Percentiles rank a stretch among this genome's conserved stretches.
Evolutionary conservation across 768 basidiomycete species (phyloP).

Genomic region (Suillus lakei): DNA sequence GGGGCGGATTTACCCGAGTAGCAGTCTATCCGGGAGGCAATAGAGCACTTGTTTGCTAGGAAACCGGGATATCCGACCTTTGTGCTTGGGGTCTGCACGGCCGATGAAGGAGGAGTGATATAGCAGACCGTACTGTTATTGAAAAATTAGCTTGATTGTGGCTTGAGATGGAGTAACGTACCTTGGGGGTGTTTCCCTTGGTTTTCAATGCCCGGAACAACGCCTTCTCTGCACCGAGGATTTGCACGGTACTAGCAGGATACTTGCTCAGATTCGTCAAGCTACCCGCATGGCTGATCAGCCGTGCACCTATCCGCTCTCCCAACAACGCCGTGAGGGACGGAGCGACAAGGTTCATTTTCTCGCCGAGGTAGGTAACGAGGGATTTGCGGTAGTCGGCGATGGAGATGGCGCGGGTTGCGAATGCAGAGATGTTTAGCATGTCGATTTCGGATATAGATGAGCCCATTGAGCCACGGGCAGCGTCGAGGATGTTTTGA

Average conservation of each 20-base stretch:
- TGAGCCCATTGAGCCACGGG: conserved; percentile 93
- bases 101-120: conserved; percentile 98
- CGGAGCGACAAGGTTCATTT: conserved; percentile 98
- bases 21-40: conserved; percentile 96
- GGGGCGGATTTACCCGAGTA: conserved; percentile 65
- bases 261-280: conserved; percentile 98
- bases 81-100: conserved; percentile 91
- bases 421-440: conserved; percentile 94
- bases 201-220: conserved; percentile 97
- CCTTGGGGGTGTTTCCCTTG: conserved; percentile 98
- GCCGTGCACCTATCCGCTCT: conserved; percentile 88
- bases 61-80: conserved; percentile 99
- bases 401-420: conserved; percentile 86
- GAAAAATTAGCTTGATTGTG: not conserved
- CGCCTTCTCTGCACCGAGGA: conserved; percentile 97
- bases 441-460: conserved; percentile 91
- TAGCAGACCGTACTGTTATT: conserved; percentile 86
- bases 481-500: conserved; percentile 93
- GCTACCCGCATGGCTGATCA: conserved; percentile 96
- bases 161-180: conserved; percentile 27
- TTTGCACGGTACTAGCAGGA: conserved; percentile 97
- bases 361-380: conserved; percentile 86
- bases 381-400: conserved; percentile 94
- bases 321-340: conserved; percentile 90
- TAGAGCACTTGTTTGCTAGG: conserved; percentile 98